phyloP scores from a whole-genome alignment of 208 protist species.

The Acanthamoeba lenticulata region DNA sequence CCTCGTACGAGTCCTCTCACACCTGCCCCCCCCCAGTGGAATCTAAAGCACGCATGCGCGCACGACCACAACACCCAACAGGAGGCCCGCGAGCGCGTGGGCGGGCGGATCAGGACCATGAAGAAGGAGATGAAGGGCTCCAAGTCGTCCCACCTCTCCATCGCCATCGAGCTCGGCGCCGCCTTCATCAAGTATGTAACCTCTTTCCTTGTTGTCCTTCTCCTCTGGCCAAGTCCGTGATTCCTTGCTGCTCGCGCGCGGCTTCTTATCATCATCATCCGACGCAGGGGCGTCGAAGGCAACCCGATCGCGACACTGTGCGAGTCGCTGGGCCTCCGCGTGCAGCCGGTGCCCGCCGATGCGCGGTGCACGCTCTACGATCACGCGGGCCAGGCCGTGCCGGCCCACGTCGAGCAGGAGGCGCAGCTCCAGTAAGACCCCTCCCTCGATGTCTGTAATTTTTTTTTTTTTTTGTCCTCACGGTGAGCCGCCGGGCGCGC shows the following conservation, averaged over 20 bases:
- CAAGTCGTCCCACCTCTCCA: constrained; percentile 13
- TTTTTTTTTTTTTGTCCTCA: too few relatives aligned
- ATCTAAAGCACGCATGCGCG: neutral
- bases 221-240: neutral
- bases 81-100: neutral
- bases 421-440: neutral
- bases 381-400: neutral
- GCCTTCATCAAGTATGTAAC: neutral
- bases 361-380: neutral
- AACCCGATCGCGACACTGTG: neutral
- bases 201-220: neutral
- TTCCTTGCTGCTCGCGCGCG: neutral
- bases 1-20: neutral
- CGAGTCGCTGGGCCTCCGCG: neutral
- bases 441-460: neutral
- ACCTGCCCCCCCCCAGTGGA: neutral
- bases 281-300: neutral
- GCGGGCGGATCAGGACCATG: neutral
- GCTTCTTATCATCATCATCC: neutral
- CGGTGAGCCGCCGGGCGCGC: neutral
- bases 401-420: neutral
- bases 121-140: constrained; percentile 36
- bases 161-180: neutral
- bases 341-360: neutral
- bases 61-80: neutral